Conservation (phyloP, 2,329 filamentous ascomycete species). For the Paraphaeosphaeria sporulosa region DNA sequence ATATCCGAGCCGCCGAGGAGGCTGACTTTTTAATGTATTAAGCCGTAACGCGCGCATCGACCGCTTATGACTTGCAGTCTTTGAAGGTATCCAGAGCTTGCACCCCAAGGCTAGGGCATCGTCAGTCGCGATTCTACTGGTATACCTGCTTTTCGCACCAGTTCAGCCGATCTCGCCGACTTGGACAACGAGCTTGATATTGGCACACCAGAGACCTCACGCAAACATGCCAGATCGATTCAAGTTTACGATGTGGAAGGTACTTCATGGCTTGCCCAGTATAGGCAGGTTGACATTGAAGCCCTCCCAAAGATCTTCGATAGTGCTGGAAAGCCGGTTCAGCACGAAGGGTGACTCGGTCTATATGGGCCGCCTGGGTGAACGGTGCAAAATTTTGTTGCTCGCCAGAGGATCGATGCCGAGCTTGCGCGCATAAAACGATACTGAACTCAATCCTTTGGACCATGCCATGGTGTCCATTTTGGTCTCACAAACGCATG, state of each 20-base stretch:
- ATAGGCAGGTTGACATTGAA: not conserved
- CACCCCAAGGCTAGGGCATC: too few species aligned
- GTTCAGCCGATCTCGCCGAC: conserved; percentile 15
- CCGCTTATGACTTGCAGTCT: too few species aligned
- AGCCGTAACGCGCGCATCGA: conserved; percentile 4
- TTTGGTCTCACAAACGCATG: not conserved
- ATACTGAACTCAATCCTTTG: not conserved
- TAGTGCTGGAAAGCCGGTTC: not conserved
- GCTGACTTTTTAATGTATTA: conserved; percentile 18
- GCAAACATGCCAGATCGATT: conserved; percentile 14
- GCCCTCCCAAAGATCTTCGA: not conserved
- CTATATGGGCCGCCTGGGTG: not conserved
- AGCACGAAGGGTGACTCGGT: not conserved
- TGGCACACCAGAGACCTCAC: not conserved
- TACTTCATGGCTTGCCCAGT: conserved; percentile 8
- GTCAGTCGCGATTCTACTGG: conserved; percentile 17
- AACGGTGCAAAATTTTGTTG: not conserved
- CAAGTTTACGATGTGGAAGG: conserved; percentile 23
- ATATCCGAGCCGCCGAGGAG: conserved; percentile 18
- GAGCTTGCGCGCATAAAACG: not conserved
- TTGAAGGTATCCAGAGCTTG: too few species aligned
- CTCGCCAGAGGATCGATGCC: conserved; percentile 3
- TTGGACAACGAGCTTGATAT: conserved; percentile 14
- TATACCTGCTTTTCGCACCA: conserved; percentile 20
- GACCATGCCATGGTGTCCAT: not conserved